Evolutionary conservation across 2,329 filamentous ascomycete genomes (phyloP).

Genomic region (Cladobotryum protrusum): DNA sequence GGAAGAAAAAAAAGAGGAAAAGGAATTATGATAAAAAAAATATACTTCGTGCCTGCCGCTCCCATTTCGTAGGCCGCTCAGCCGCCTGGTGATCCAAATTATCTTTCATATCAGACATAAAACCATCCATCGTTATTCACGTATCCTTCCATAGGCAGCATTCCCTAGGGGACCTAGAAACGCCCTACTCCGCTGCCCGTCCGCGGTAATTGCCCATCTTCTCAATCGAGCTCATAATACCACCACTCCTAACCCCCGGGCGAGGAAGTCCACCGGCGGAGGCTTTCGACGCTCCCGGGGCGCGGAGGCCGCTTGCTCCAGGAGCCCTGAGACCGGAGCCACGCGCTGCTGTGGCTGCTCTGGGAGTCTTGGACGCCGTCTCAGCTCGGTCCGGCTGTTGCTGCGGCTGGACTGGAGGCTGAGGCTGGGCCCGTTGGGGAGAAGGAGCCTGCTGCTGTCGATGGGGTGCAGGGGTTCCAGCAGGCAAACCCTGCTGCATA

Average conservation of each 20-base stretch:
- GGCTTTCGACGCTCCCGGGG: constrained; percentile 40
- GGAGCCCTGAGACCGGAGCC: constrained; percentile 55
- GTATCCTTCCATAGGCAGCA: too few relatives aligned
- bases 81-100: not conserved
- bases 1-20: too few relatives aligned
- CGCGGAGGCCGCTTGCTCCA: constrained; percentile 36
- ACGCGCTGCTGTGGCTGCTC: constrained; percentile 33
- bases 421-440: constrained; percentile 15
- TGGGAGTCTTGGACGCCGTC: constrained; percentile 32
- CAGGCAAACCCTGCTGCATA: constrained; percentile 45
- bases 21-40: too few relatives aligned
- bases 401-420: constrained; percentile 16
- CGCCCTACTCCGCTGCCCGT: constrained; percentile 24
- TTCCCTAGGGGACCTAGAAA: too few relatives aligned
- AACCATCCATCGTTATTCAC: too few relatives aligned
- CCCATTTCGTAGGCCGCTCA: not conserved
- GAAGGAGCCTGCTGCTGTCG: constrained; percentile 11
- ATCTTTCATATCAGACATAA: too few relatives aligned
- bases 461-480: constrained; percentile 10
- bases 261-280: constrained; percentile 39
- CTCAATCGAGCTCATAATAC: constrained; percentile 81
- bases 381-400: constrained; percentile 18
- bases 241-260: constrained; percentile 51
- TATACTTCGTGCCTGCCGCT: too few relatives aligned
- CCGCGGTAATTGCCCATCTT: constrained; percentile 67